A percentile compares a stretch with the other conserved stretches of the same genome.
Conservation (phyloP, 1,284 basidiomycete genomes). For the Exobasidium rhododendri region DNA sequence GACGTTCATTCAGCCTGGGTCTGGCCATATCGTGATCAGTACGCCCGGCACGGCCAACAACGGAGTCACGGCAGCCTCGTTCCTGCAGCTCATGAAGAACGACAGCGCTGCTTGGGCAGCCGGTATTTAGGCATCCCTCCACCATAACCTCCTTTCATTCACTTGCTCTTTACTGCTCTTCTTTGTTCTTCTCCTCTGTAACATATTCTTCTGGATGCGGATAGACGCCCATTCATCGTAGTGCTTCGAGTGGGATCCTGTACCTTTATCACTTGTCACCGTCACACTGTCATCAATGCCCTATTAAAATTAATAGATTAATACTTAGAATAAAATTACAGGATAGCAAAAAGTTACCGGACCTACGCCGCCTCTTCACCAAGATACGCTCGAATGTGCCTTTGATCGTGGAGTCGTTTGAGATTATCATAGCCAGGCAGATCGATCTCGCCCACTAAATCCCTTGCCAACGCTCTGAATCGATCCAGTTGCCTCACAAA, state of each 20-base stretch:
- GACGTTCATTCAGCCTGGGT: not conserved
- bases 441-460: conserved; percentile 29
- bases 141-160: too few species aligned
- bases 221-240: too few species aligned
- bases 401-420: conserved; percentile 17
- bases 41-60: not conserved
- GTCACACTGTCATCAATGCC: too few species aligned
- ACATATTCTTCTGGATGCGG: too few species aligned
- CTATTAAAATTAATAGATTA: too few species aligned
- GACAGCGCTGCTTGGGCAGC: not conserved
- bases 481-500: conserved; percentile 31
- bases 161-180: too few species aligned
- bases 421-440: conserved; percentile 15
- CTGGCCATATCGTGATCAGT: not conserved
- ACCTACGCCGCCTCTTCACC: not conserved
- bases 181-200: too few species aligned
- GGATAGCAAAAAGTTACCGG: too few species aligned
- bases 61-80: not conserved
- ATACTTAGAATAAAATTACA: too few species aligned
- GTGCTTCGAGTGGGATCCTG: too few species aligned
- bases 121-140: too few species aligned
- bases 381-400: not conserved
- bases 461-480: conserved; percentile 31
- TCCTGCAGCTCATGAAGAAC: not conserved
- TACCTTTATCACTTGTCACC: too few species aligned